Base-by-base conservation (phyloP, 345 rosid species). In the Brassica cretica region DNA sequence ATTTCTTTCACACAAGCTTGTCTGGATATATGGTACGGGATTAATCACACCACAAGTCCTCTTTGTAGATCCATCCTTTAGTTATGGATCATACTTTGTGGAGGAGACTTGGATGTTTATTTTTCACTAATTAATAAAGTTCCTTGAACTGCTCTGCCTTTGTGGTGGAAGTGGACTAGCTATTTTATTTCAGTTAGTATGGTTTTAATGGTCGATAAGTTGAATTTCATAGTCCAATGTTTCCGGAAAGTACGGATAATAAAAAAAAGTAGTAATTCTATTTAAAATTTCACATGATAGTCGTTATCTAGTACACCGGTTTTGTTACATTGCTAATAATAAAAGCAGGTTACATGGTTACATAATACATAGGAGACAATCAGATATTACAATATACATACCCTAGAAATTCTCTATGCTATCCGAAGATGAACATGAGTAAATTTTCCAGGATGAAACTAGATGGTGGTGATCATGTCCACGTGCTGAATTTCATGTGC, bases 401-500 rank as follows among this genome's bases (percentile, higher is more conserved):
- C 49, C 10, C 33, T 27, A 16, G 18, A 62, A 2, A 25, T 2
- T 15, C 14, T 72, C 60, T 29, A 41, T 0, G 19, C 30, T 58
- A 58, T 58, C 30, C 6, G 30, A 58, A 58, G 63, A 58, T 8
- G 12, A 8, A 58, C 29, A 8, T 8, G 61, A 59, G 32, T 24
- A 27, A 9, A 2, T 27, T 18, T 64, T 49, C 16, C 4, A 44
- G 18, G 61, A 29, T 8, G 62, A 63, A 65, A 65, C 49, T 41
- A 46, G 18, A 69, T 53, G 63, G 73, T 69, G 27, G 6, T 55
- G 63, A 74, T 56, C 58, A 60, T 1, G 68, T 49, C 3, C 14
- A 64, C 62, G 46, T 73, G 70, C 6, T 64, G 35, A 91, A 89
- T 82, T 78, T 89, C 80, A 39, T 70, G 65, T 93, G 98, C 87